Base-by-base conservation (phyloP, 2,329 filamentous ascomycete genomes). In the Fusarium brachygibbosum region DNA sequence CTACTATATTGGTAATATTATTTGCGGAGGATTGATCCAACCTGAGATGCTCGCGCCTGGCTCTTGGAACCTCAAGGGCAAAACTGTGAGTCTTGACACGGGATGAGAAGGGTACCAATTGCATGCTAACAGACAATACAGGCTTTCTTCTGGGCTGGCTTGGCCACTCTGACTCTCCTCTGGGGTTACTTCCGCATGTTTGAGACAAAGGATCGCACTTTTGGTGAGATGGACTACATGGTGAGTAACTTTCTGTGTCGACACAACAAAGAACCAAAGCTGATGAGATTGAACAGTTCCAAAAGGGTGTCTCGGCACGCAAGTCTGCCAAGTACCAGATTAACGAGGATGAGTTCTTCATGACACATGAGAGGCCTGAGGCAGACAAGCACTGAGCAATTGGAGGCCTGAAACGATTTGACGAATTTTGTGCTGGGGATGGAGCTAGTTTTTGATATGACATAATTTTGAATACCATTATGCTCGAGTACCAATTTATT, bases 151-250 rank as follows among this genome's bases (percentile, higher is more conserved):
- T 82, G 81, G 80, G 77, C 77, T 9, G 74, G 66, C 6, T 63
- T 80, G 37, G 77, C 79, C 12, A 76, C 78, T 14, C 57, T 83
- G 7, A 80, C 79, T 2, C 74, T 78, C 2, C 45, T 80, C 13
- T 83, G 81, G 80, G 80, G 79, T 10, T 83, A 77, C 65, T 83
- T 82, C 73, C 78, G 81, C 21, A 69, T 83, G 57, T 80, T 82
- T 25, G 82, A 84, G 76, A 82, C 81, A 49, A 83, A 82, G 75
- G 80, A 76, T 53, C 79, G 81, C 35, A 83, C 82, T 4, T 83
- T 81, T 68, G 81, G 80, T 51, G 82, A 84, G 70, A 73, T 84
- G 76, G 82, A 84, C 54, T 75, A 79, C 62, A 80, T 82, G 80
- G 76, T 78, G 64, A 61, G 73, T 28, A 11, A 14, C 32, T 6